Evolutionary conservation across 352 stramenopile species (phyloP), one percentile per base, ranked within the genome.

Genomic region (Phytophthora aleatoria): DNA sequence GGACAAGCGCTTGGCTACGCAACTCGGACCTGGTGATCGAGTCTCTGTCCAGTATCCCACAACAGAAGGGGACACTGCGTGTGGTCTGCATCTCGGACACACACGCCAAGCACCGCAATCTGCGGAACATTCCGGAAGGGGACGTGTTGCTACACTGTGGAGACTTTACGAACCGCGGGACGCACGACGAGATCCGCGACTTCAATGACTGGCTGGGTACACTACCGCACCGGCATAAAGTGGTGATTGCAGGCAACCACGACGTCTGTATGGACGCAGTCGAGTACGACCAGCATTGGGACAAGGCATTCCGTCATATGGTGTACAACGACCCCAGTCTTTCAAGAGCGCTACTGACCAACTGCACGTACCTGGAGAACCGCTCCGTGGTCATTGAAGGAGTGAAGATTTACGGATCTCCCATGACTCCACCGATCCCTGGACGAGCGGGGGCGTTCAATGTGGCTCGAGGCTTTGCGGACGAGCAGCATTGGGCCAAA

Each of bases 111-210:
- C 87, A 95, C 58, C 79, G 76, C 6, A 71, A 83, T 15, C 71
- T 99, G 47, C 69, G 51, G 20, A 57, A 57, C 28, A 30, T 94
- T 0, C 82, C 87, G 0, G 49, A 72, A 3, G 85, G 96, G 35
- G 89, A 96, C 57, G 79, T 98, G 31, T 60, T 98, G 28, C 81
- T 98, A 47, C 90, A 97, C 42, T 93, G 96, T 64, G 86, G 87
- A 15, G 93, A 99, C 73, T 94, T 98, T 35, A 94, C 85, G 47
- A 86, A 87, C 35, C 90, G 64, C 15, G 87, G 87, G 2, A 86
- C 79, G 0, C 84, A 92, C 64, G 57, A 73, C 0, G 83, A 95
- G 58, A 82, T 94, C 58, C 48, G 60, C 38, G 83, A 89, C 57
- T 94, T 95, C 38, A 87, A 91, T 54, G 76, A 78, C 35, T 96